These are phyloP conservation scores for Stephanodiscus triporus DNA, from an alignment of 108 stramenopile genomes.

Conservation along the genomic window DNA sequence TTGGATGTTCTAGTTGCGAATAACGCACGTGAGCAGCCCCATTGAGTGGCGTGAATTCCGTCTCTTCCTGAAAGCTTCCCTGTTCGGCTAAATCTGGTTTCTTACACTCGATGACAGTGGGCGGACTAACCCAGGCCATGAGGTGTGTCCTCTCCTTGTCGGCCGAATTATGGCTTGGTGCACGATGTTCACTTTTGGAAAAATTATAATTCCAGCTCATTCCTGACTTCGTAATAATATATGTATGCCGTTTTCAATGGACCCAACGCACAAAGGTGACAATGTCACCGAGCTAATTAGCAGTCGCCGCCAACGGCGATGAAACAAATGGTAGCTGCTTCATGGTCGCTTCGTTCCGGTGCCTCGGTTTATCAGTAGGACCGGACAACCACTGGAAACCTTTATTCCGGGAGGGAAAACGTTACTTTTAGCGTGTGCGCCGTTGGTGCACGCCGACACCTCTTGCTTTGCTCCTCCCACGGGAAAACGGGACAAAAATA, in stretches of 20 bases:
- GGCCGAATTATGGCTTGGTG: not conserved
- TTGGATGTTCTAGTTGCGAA: not conserved
- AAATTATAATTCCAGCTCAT: not conserved
- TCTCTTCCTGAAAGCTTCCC: not conserved
- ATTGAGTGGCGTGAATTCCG: conserved; percentile 4
- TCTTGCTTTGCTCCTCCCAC: too few species aligned
- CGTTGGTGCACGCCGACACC: too few species aligned
- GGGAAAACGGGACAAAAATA: too few species aligned
- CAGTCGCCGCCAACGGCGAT: not conserved
- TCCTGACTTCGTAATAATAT: not conserved
- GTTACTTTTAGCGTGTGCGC: too few species aligned
- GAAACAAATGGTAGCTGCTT: too few species aligned
- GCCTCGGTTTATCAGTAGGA: too few species aligned
- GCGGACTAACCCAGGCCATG: conserved; percentile 42
- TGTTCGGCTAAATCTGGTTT: not conserved
- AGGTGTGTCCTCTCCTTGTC: conserved; percentile 16
- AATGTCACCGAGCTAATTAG: not conserved
- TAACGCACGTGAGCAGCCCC: conserved; percentile 9
- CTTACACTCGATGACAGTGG: conserved; percentile 48
- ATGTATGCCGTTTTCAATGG: not conserved
- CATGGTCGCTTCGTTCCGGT: not conserved
- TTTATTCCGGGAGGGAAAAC: too few species aligned
- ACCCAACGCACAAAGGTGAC: not conserved
- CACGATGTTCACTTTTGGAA: not conserved
- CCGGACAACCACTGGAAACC: too few species aligned